phyloP scores from a whole-genome alignment of 2,329 filamentous ascomycete genomes.

The Aaosphaeria arxii region DNA sequence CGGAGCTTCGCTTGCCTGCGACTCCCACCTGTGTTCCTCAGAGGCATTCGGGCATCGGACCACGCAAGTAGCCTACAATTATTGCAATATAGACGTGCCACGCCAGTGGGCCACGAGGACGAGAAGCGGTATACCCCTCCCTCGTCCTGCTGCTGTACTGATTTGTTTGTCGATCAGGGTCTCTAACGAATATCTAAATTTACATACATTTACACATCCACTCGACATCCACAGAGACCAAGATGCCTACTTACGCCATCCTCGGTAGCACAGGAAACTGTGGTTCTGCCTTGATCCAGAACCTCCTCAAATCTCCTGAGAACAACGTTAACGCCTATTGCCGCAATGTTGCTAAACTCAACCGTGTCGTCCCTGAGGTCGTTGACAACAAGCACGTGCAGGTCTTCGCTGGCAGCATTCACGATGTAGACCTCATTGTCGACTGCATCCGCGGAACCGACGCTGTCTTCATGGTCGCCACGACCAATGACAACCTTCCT shows the following conservation, averaged over 20 bases:
- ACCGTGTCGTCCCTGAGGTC: conserved; percentile 30
- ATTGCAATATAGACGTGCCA: too few relatives aligned
- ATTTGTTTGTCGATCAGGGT: too few relatives aligned
- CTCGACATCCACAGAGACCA: neutral
- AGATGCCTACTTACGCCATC: conserved; percentile 5
- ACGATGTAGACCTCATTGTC: conserved; percentile 38
- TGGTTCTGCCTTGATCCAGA: conserved; percentile 41
- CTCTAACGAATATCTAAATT: too few relatives aligned
- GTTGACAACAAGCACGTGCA: conserved; percentile 29
- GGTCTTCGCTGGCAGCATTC: conserved; percentile 44
- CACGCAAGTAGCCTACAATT: too few relatives aligned
- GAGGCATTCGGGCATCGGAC: too few relatives aligned
- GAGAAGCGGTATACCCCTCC: too few relatives aligned
- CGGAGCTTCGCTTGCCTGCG: too few relatives aligned
- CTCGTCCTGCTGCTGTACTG: too few relatives aligned
- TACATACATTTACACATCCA: neutral
- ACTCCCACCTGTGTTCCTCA: too few relatives aligned
- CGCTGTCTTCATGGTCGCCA: conserved; percentile 41
- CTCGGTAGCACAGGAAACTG: conserved; percentile 41
- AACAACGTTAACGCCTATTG: conserved; percentile 43
- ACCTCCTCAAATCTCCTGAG: conserved; percentile 33
- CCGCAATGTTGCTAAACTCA: conserved; percentile 43
- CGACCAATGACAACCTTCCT: conserved; percentile 46
- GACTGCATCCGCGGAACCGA: conserved; percentile 33
- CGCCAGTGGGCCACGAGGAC: too few relatives aligned